Conservation (phyloP, 352 stramenopile genomes). For the Pythium pyrilobum region DNA sequence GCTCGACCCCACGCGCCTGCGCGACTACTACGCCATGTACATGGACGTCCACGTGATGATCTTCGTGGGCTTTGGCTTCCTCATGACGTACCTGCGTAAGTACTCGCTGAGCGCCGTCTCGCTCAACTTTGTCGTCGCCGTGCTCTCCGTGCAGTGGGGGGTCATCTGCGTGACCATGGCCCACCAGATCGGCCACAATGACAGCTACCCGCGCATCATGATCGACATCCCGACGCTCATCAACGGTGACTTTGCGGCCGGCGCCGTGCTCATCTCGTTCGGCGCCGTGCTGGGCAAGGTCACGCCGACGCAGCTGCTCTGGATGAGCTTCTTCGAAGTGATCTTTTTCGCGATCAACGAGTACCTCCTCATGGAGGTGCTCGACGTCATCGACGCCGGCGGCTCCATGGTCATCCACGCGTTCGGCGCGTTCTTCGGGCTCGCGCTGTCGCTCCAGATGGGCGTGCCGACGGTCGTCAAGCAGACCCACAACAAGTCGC, state of each 20-base stretch:
- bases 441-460: conserved; percentile 57
- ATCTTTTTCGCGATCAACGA: conserved; percentile 81
- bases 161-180: conserved; percentile 60
- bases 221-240: conserved; percentile 63
- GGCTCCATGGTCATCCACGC: conserved; percentile 84
- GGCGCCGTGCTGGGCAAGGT: conserved; percentile 69
- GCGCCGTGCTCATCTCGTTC: conserved; percentile 74
- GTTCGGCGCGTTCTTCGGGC: conserved; percentile 79
- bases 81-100: conserved; percentile 86
- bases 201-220: conserved; percentile 37
- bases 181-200: conserved; percentile 42
- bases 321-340: conserved; percentile 72
- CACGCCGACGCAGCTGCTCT: conserved; percentile 70
- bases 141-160: conserved; percentile 61
- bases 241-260: conserved; percentile 77
- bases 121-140: conserved; percentile 76
- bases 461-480: conserved; percentile 32
- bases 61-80: conserved; percentile 83
- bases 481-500: conserved; percentile 53
- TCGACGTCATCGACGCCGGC: conserved; percentile 67
- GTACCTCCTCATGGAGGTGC: conserved; percentile 47
- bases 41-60: conserved; percentile 86
- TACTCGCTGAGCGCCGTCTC: conserved; percentile 75
- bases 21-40: conserved; percentile 45
- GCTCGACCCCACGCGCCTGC: conserved; percentile 2